Evolutionary conservation across 768 basidiomycete genomes (phyloP), one percentile per base, ranked within the genome.

Genomic region (Agrocybe praecox): DNA sequence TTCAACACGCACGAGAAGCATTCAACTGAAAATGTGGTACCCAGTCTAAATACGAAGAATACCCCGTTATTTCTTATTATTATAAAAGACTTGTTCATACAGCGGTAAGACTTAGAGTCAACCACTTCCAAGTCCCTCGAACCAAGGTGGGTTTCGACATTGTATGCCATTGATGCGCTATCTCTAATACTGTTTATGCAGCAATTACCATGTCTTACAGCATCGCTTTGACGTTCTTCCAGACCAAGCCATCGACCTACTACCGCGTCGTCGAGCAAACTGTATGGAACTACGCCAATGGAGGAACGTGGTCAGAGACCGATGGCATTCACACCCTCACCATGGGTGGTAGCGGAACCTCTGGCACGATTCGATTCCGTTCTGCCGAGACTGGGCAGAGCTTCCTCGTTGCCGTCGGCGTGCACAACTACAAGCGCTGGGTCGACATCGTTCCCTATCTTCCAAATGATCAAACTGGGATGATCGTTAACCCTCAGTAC

Each of bases 351-450:
- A 78, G 76, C 21, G 59, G 55, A 0, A 60, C 59, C 12, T 60
- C 59, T 8, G 74, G 77, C 15, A 63, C 65, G 5, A 40, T 78
- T n/a, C 74, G 73, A 53, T 67, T 77, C 62, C 36, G n/a, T 5
- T 22, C 34, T 29, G 56, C 61, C 5, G 65, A 67, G 50, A 64
- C 49, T 6, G 69, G 64, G 52, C 72, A 74, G 50, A 52, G 36
- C 7, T 69, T 73, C 69, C 46, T 72, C 32, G 56, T 72, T 12
- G 36, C n/a, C 12, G 36, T 40, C n/a, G 36, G 36, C 36, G 36
- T 40, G 6, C 36, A 40, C n/a, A 40, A 40, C n/a, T 40, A 40
- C n/a, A 14, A 40, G n/a, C n/a, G 12, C 36, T 40, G 36, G 36
- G n/a, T 14, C 36, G 36, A 40, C 36, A n/a, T 44, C 26, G 26